Base-by-base conservation (phyloP, 441 rosid species). In the Dalechampia spathulata region DNA sequence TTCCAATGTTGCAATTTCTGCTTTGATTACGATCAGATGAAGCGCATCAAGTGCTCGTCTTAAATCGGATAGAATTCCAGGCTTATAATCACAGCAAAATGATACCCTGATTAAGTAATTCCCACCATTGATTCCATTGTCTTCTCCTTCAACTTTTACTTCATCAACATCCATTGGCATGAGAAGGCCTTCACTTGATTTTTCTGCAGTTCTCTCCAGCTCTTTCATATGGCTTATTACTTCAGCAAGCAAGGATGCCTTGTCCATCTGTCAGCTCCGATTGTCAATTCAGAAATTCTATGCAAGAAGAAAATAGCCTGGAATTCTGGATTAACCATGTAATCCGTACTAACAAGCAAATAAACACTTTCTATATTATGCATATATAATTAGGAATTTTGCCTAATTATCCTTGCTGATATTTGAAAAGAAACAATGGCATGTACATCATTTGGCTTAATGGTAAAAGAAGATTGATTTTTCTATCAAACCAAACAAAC, bases 161-260 rank as follows among this genome's bases (percentile, higher is more conserved):
- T 78, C 80, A 27, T 78, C 87, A 7, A 52, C 34, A 57, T 76
- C 84, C 21, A 49, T 42, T 34, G 87, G 87, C 32, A 79, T 41
- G 30, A 76, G 62, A 57, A 75, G 58, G 19, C 75, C 75, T 58
- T 58, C 52, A 60, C 62, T 52, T 48, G 73, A 70, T 68, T 75
- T 78, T 9, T 57, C 49, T 0, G 78, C 70, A 16, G 34, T 65
- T 44, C 41, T 58, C 64, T 76, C 64, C 52, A 76, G 72, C 55
- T 71, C 72, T 52, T 72, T 75, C 66, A 75, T 36, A 34, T 72
- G 68, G 27, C 36, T 38, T 8, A 76, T 44, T 17, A 78, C 84
- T 62, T 82, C 82, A 6, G 72, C 71, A 30, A 82, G 75, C 61
- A 82, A 65, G 4, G 81, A 55, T 44, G 84, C 82, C 68, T 82